These are phyloP conservation scores for Irpex lacteus DNA, from an alignment of 1,284 basidiomycete genomes.

Conservation along the genomic window DNA sequence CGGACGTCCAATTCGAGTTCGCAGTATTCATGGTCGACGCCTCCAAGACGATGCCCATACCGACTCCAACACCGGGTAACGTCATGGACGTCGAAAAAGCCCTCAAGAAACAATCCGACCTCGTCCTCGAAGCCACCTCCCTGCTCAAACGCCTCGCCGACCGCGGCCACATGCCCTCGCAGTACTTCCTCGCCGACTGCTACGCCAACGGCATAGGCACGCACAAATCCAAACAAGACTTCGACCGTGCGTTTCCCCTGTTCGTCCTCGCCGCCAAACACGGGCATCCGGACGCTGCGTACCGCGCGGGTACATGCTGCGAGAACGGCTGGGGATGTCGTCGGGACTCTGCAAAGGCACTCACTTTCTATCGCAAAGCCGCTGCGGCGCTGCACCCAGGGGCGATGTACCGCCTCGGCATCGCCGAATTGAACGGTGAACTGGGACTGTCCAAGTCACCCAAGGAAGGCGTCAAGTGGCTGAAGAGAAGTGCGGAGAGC, in stretches of 20 bases:
- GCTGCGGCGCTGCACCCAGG: slow-evolving; percentile 90
- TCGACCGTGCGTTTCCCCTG: slow-evolving; percentile 94
- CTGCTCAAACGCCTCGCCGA: slow-evolving; percentile 91
- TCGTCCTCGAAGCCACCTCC: slow-evolving; percentile 82
- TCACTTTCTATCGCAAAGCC: slow-evolving; percentile 94
- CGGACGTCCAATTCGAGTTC: slow-evolving; percentile 96
- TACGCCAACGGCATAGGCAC: slow-evolving; percentile 97
- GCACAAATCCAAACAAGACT: slow-evolving; percentile 86
- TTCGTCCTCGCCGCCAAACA: slow-evolving; percentile 98
- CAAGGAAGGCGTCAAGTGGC: slow-evolving; percentile 97
- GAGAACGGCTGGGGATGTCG: slow-evolving; percentile 99
- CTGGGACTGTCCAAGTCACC: slow-evolving; percentile 84
- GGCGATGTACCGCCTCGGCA: slow-evolving; percentile 95
- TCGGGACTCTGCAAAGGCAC: slow-evolving; percentile 87
- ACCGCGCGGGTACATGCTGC: slow-evolving; percentile 95
- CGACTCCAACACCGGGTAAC: slow-evolving; percentile 61
- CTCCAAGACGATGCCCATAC: slow-evolving; percentile 82
- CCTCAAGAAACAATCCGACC: slow-evolving; percentile 79
- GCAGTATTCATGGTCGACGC: slow-evolving; percentile 99
- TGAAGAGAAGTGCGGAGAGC: slow-evolving; percentile 94
- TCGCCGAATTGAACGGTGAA: slow-evolving; percentile 96
- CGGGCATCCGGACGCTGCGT: slow-evolving; percentile 95
- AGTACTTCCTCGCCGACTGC: slow-evolving; percentile 98
- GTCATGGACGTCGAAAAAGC: slow-evolving; percentile 80
- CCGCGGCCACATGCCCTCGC: slow-evolving; percentile 89